A percentile compares a stretch with the other conserved stretches of the same genome.
Conservation (phyloP, 2,329 filamentous ascomycete species). For the Aureobasidium sp. region DNA sequence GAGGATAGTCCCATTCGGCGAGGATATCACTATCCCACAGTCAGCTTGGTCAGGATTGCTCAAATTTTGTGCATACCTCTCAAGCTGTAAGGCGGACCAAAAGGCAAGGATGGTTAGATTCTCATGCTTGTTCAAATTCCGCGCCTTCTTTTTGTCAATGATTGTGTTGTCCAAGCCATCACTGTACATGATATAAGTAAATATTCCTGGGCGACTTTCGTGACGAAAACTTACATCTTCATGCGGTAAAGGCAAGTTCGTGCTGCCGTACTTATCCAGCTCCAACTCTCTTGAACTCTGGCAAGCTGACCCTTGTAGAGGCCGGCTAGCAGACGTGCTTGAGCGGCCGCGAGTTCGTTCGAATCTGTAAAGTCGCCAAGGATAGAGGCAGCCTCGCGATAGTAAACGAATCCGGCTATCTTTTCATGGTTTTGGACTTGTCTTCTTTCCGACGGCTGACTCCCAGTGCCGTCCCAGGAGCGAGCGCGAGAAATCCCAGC, state of each 20-base stretch:
- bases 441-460: constrained; percentile 14
- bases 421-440: constrained; percentile 54
- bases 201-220: neutral
- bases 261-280: constrained; percentile 46
- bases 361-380: constrained; percentile 73
- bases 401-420: constrained; percentile 86
- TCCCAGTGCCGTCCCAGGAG: constrained; percentile 26
- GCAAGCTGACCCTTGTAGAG: constrained; percentile 85
- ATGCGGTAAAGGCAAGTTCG: constrained; percentile 18
- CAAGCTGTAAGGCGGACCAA: constrained; percentile 89
- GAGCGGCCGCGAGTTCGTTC: constrained; percentile 74
- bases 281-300: constrained; percentile 78
- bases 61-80: constrained; percentile 53
- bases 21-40: constrained; percentile 66
- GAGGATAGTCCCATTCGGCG: constrained; percentile 58
- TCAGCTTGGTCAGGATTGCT: neutral
- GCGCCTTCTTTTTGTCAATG: constrained; percentile 14
- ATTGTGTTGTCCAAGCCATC: neutral
- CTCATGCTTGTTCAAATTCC: constrained; percentile 22
- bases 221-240: constrained; percentile 8
- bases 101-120: constrained; percentile 58
- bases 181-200: neutral
- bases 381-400: constrained; percentile 78
- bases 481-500: constrained; percentile 20
- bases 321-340: constrained; percentile 76